A percentile compares a stretch with the other conserved stretches of the same genome.
Conservation (phyloP, 2,329 filamentous ascomycete species). For the Hypoxylon sp. region DNA sequence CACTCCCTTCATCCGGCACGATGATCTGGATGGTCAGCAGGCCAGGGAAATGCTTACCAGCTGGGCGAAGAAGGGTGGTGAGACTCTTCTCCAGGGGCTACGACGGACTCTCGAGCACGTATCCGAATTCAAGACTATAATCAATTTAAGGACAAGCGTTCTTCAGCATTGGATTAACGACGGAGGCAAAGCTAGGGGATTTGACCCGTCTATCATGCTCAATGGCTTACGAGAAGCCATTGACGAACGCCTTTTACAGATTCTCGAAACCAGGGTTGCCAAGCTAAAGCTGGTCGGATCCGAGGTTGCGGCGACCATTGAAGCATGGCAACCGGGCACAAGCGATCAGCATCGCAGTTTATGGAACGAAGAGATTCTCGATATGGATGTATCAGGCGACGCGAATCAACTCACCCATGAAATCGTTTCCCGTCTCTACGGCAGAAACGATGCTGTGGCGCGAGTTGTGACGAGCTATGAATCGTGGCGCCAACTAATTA, state of each 20-base stretch:
- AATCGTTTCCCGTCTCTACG: slow-evolving; percentile 76
- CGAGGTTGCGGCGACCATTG: slow-evolving; percentile 71
- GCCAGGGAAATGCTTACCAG: slow-evolving; percentile 69
- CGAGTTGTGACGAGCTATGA: slow-evolving; percentile 73
- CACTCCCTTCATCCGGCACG: slow-evolving; percentile 86
- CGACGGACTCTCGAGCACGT: slow-evolving; percentile 69
- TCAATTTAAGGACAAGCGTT: slow-evolving; percentile 75
- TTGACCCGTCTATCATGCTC: slow-evolving; percentile 76
- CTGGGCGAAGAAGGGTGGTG: slow-evolving; percentile 73
- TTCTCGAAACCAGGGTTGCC: slow-evolving; percentile 72
- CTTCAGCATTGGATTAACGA: slow-evolving; percentile 81
- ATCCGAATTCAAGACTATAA: slow-evolving; percentile 74
- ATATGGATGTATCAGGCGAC: slow-evolving; percentile 73
- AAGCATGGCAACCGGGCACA: slow-evolving; percentile 67
- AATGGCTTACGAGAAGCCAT: slow-evolving; percentile 75
- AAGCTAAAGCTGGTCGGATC: slow-evolving; percentile 74
- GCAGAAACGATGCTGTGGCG: slow-evolving; percentile 75
- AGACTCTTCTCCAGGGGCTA: slow-evolving; percentile 71
- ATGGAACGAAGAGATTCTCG: slow-evolving; percentile 75
- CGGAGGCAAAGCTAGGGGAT: slow-evolving; percentile 70
- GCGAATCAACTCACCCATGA: slow-evolving; percentile 76
- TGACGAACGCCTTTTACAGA: slow-evolving; percentile 73
- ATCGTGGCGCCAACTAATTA: slow-evolving; percentile 79
- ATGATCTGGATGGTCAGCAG: slow-evolving; percentile 73
- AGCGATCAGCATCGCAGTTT: slow-evolving; percentile 66